Evolutionary conservation across 148 eudicot genomes (phyloP).

Genomic region (Cornus florida): DNA sequence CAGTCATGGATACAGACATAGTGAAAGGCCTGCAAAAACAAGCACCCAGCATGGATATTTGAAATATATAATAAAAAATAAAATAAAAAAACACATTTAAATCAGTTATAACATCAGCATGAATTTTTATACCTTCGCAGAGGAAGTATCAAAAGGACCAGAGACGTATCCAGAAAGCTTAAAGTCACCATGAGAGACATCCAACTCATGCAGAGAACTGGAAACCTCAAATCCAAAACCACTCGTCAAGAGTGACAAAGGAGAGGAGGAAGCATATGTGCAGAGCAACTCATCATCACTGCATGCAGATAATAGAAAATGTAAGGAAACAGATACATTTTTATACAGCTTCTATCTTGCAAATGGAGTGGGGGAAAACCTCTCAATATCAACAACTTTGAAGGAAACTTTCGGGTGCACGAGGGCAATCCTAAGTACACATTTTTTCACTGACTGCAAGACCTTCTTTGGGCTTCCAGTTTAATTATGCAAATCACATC

Average conservation of each 20-base stretch:
- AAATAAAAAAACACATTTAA: constrained; percentile 6
- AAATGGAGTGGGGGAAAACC: constrained; percentile 38
- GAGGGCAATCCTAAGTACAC: constrained; percentile 67
- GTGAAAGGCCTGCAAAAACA: constrained; percentile 77
- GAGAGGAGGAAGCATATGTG: constrained; percentile 59
- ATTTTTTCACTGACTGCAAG: constrained; percentile 65
- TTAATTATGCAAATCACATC: constrained; percentile 17
- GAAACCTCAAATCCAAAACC: constrained; percentile 62
- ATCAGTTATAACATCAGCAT: constrained; percentile 5
- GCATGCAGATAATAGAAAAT: constrained; percentile 29
- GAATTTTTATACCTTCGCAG: constrained; percentile 54
- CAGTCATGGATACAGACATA: constrained; percentile 79
- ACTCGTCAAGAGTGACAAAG: constrained; percentile 56
- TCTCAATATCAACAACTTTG: constrained; percentile 70
- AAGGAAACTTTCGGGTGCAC: constrained; percentile 64
- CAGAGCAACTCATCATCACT: constrained; percentile 75
- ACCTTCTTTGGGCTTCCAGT: constrained; percentile 71
- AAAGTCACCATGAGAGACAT: constrained; percentile 55
- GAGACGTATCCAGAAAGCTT: constrained; percentile 79
- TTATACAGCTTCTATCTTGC: constrained; percentile 7
- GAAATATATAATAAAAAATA: background rate
- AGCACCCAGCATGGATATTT: background rate
- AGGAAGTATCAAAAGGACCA: constrained; percentile 46
- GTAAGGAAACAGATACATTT: constrained; percentile 2
- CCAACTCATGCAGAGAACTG: constrained; percentile 48